Percentiles rank a stretch among this genome's conserved stretches.
These are phyloP conservation scores for Dictyostelium capitatum DNA, from an alignment of 78 protist species.

Conservation along the genomic window DNA sequence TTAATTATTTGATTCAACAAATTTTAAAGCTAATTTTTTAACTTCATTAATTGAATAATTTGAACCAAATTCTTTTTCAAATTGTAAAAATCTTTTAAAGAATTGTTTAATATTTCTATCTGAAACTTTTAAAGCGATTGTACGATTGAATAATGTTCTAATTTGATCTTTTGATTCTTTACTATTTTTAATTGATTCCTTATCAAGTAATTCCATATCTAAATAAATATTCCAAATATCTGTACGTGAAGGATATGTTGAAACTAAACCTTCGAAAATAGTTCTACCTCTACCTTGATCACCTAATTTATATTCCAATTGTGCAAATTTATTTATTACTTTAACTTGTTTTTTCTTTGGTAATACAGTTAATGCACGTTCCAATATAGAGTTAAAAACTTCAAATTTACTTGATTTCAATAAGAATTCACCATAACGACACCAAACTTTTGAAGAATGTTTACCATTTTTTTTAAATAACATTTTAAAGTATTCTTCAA, in stretches of 20 bases:
- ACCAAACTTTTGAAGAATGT: conserved; percentile 83
- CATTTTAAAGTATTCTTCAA: conserved; percentile 73
- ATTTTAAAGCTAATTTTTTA: conserved; percentile 80
- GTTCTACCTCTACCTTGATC: conserved; percentile 91
- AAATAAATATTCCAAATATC: conserved; percentile 97
- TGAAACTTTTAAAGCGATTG: conserved; percentile 78
- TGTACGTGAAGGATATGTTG: conserved; percentile 91
- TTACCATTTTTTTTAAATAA: conserved; percentile 78
- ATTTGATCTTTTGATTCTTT: conserved; percentile 13
- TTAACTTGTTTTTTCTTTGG: conserved; percentile 87
- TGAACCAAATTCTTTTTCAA: conserved; percentile 88
- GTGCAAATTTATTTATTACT: conserved; percentile 89
- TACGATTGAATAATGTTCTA: conserved; percentile 91
- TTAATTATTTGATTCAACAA: conserved; percentile 76
- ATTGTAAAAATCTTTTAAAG: conserved; percentile 90
- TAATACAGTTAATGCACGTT: conserved; percentile 69
- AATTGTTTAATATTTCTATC: conserved; percentile 94
- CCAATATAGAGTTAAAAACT: conserved; percentile 41
- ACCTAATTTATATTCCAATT: conserved; percentile 95
- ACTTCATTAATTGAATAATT: conserved; percentile 63
- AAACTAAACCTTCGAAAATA: conserved; percentile 87
- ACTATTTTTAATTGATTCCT: not conserved
- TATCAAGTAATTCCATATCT: conserved; percentile 92
- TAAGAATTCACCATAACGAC: conserved; percentile 45
- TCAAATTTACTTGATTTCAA: conserved; percentile 5